A percentile compares a stretch with the other conserved stretches of the same genome.
phyloP scores from a whole-genome alignment of 1,284 basidiomycete species.

The Boletus albobrunnescens region DNA sequence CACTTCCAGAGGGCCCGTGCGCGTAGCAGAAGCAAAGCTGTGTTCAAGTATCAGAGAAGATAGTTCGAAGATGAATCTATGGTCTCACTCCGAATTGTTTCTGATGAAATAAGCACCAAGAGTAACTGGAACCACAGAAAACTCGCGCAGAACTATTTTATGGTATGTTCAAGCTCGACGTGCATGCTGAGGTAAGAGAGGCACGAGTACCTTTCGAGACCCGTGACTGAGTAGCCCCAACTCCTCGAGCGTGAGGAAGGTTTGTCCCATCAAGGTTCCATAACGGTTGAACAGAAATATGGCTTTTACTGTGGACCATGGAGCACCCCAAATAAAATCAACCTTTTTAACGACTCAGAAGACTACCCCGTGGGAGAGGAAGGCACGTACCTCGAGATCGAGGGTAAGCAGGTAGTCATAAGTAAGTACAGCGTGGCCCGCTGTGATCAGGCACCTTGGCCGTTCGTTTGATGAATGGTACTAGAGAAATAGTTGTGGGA shows the following conservation, averaged over 20 bases:
- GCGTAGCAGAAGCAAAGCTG: constrained; percentile 4
- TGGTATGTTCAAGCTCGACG: background rate
- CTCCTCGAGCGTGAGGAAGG: background rate
- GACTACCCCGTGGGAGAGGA: background rate
- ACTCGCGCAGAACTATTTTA: background rate
- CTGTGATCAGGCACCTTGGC: background rate
- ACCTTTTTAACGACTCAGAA: constrained; percentile 1
- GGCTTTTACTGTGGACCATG: constrained; percentile 13
- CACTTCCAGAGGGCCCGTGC: constrained; percentile 8
- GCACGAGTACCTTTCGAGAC: background rate
- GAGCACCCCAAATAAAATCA: constrained; percentile 14
- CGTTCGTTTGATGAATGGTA: background rate
- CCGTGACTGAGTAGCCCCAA: constrained; percentile 1
- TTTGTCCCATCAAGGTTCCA: constrained; percentile 8
- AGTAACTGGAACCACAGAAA: constrained; percentile 1
- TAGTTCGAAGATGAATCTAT: background rate
- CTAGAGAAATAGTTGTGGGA: background rate
- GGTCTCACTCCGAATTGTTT: constrained; percentile 4
- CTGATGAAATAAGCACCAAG: constrained; percentile 1
- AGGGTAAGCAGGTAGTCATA: constrained; percentile 19
- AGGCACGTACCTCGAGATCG: constrained; percentile 10
- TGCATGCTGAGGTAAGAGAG: background rate
- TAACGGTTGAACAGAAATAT: constrained; percentile 11
- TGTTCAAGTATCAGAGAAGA: background rate
- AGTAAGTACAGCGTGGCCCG: constrained; percentile 10